Conservation (phyloP, 176 grass and related monocot genomes). For the Olyra latifolia region DNA sequence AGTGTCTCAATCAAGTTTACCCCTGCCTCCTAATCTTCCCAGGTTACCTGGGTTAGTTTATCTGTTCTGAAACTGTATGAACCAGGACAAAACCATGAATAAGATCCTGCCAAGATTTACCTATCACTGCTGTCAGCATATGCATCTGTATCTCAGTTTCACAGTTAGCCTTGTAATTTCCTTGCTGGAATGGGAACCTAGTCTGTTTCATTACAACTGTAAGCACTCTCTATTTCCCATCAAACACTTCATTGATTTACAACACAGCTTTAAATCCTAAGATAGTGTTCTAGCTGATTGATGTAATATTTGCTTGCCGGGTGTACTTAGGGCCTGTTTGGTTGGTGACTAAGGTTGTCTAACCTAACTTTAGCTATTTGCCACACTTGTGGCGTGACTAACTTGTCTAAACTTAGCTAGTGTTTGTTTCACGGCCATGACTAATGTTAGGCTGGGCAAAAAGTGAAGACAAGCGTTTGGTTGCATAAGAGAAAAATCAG, state of each 20-base stretch:
- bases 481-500: too few relatives aligned
- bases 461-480: too few relatives aligned
- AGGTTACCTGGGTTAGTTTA: neutral
- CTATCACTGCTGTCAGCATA: neutral
- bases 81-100: neutral
- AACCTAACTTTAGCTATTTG: too few relatives aligned
- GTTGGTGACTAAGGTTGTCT: too few relatives aligned
- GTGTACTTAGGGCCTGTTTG: too few relatives aligned
- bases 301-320: too few relatives aligned
- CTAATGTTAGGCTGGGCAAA: too few relatives aligned
- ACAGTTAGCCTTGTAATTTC: neutral
- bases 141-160: neutral
- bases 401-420: too few relatives aligned
- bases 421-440: too few relatives aligned
- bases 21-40: slow-evolving; percentile 30
- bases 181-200: neutral
- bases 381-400: too few relatives aligned
- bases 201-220: neutral
- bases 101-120: neutral
- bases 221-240: neutral
- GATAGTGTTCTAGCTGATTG: neutral
- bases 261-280: neutral
- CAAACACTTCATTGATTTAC: neutral
- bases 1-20: slow-evolving; percentile 78
- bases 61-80: neutral